Percentiles rank a stretch among this genome's conserved stretches.
phyloP scores from a whole-genome alignment of 257 asterid species.

The Striga asiatica region DNA sequence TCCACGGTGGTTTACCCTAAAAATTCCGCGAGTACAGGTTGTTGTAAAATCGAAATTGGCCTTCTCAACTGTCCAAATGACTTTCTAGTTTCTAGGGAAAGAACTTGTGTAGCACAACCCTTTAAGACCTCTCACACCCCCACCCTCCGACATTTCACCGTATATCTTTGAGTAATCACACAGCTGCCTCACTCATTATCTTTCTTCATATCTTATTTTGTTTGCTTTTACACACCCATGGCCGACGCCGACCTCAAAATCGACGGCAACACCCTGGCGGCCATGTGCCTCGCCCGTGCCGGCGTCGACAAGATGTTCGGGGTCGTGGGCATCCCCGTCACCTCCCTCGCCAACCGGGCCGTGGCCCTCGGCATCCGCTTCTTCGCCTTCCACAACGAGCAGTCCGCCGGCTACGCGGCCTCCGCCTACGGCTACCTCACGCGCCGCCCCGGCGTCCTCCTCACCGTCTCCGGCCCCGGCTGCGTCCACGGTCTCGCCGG shows the following conservation, averaged over 20 bases:
- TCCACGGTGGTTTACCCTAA: too few relatives aligned
- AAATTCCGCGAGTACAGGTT: too few relatives aligned
- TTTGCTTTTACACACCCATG: constrained; percentile 17
- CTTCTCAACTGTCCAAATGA: too few relatives aligned
- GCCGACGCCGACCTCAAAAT: constrained; percentile 29
- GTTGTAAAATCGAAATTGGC: too few relatives aligned
- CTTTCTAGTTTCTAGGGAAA: too few relatives aligned
- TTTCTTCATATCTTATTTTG: too few relatives aligned
- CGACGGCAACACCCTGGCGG: constrained; percentile 59
- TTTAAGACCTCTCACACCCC: too few relatives aligned
- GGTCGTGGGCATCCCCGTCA: constrained; percentile 83
- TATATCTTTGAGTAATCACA: too few relatives aligned
- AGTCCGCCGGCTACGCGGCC: constrained; percentile 95
- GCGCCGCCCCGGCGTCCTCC: constrained; percentile 79
- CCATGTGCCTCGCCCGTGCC: constrained; percentile 69
- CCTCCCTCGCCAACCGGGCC: constrained; percentile 71
- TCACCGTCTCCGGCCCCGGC: constrained; percentile 92
- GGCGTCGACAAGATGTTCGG: constrained; percentile 73
- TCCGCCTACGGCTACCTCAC: constrained; percentile 92
- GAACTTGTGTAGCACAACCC: too few relatives aligned
- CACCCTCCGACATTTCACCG: too few relatives aligned
- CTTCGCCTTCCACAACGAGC: constrained; percentile 93
- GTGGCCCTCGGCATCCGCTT: constrained; percentile 71
- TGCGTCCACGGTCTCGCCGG: constrained; percentile 95
- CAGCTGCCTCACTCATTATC: too few relatives aligned